These are phyloP conservation scores for Cymbopogon flexuosus DNA, from an alignment of 202 grass and related monocot genomes.

Conservation along the genomic window DNA sequence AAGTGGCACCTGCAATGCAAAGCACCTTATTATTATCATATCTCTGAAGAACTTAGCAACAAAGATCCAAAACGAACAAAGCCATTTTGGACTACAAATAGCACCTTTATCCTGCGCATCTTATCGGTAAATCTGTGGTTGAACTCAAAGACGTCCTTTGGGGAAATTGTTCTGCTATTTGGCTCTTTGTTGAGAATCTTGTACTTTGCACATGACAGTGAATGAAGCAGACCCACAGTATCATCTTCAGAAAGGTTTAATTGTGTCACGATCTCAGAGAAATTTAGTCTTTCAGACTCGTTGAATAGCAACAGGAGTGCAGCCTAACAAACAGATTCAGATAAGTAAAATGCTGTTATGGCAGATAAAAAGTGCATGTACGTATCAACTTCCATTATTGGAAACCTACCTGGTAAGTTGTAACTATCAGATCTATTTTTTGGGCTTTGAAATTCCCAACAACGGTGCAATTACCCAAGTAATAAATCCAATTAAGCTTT, in stretches of 20 bases:
- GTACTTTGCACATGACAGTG: slow-evolving; percentile 65
- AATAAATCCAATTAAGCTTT: slow-evolving; percentile 83
- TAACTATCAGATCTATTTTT: slow-evolving; percentile 53
- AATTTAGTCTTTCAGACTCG: slow-evolving; percentile 47
- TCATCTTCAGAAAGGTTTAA: slow-evolving; percentile 64
- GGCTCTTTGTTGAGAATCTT: slow-evolving; percentile 79
- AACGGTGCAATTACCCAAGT: slow-evolving; percentile 53
- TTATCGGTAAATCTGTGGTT: slow-evolving; percentile 86
- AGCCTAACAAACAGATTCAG: slow-evolving; percentile 33
- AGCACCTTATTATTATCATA: neutral
- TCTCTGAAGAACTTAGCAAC: neutral
- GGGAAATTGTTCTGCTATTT: slow-evolving; percentile 52
- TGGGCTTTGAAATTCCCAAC: slow-evolving; percentile 45
- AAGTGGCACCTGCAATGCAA: slow-evolving; percentile 58
- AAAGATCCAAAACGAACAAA: neutral
- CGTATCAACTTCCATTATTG: neutral
- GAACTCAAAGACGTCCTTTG: slow-evolving; percentile 65
- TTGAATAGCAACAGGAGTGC: slow-evolving; percentile 62
- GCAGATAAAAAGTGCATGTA: neutral
- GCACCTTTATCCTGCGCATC: slow-evolving; percentile 84
- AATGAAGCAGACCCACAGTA: slow-evolving; percentile 54
- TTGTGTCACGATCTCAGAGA: slow-evolving; percentile 60
- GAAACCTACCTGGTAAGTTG: slow-evolving; percentile 55
- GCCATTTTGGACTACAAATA: neutral
- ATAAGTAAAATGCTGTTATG: neutral